These are phyloP conservation scores for Cystobasidium onofrii DNA, from an alignment of 768 basidiomycete genomes.

Conservation along the genomic window DNA sequence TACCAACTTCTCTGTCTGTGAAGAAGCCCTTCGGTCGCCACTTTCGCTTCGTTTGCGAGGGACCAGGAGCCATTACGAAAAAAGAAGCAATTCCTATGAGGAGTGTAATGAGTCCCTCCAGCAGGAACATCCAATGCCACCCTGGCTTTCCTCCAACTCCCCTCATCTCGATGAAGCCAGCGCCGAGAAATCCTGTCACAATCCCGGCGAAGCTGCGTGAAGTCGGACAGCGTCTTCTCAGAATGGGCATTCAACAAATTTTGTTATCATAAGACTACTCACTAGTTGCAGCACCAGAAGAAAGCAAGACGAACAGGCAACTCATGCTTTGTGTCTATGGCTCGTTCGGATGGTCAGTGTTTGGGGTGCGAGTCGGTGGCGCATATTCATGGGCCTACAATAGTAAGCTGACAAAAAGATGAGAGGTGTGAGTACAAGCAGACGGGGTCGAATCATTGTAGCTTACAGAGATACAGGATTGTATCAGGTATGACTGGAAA, in stretches of 20 bases:
- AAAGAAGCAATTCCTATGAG: conserved; percentile 44
- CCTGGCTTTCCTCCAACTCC: conserved; percentile 43
- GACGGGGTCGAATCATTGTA: too few relatives aligned
- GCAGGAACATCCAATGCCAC: conserved; percentile 46
- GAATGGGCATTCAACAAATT: too few relatives aligned
- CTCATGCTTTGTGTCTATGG: conserved; percentile 37
- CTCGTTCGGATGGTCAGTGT: neutral
- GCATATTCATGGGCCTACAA: neutral
- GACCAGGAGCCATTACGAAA: conserved; percentile 44
- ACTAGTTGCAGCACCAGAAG: conserved; percentile 40
- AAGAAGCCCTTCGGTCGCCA: conserved; percentile 45
- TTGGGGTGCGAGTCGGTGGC: neutral
- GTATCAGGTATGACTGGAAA: conserved; percentile 33
- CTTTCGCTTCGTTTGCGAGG: conserved; percentile 42
- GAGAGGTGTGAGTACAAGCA: too few relatives aligned
- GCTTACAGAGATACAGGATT: conserved; percentile 37
- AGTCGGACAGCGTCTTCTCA: conserved; percentile 28
- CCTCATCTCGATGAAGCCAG: conserved; percentile 45
- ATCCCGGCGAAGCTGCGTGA: conserved; percentile 9
- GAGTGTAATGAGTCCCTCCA: conserved; percentile 40
- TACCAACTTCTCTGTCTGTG: conserved; percentile 44
- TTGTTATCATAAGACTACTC: too few relatives aligned
- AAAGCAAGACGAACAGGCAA: conserved; percentile 42
- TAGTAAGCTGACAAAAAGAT: conserved; percentile 4
- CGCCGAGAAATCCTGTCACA: conserved; percentile 43